Evolutionary conservation across 2,329 filamentous ascomycete species (phyloP).

Genomic region (Parafenestella ontariensis): DNA sequence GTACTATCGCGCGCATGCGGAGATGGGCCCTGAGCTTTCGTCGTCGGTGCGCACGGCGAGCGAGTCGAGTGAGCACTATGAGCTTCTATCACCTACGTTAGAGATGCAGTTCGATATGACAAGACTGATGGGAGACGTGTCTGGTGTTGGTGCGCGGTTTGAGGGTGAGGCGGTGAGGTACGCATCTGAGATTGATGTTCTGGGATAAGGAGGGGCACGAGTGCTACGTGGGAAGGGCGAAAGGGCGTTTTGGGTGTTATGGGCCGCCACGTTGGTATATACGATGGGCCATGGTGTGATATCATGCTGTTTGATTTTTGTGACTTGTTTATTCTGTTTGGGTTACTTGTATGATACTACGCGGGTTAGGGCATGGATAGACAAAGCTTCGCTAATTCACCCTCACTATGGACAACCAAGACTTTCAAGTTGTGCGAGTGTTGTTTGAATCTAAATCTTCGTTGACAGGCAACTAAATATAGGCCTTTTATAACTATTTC

Average conservation of each 20-base stretch:
- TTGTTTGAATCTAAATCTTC: no score
- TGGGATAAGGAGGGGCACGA: constrained; percentile 4
- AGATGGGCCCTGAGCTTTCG: background rate
- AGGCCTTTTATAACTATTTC: no score
- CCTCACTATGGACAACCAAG: no score
- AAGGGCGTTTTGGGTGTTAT: background rate
- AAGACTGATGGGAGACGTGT: constrained; percentile 3
- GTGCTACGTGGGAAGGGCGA: background rate
- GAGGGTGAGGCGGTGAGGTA: constrained; percentile 6
- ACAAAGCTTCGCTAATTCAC: background rate
- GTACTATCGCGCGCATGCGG: constrained; percentile 9
- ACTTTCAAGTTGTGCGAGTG: no score
- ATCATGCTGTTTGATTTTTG: background rate
- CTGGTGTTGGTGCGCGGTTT: constrained; percentile 7
- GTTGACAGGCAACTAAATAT: no score
- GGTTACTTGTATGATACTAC: background rate
- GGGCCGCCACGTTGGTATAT: background rate
- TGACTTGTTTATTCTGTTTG: background rate
- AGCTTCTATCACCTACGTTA: background rate
- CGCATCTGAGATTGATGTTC: constrained; percentile 10
- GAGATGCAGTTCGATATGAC: background rate
- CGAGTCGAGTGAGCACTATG: background rate
- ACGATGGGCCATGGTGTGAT: background rate
- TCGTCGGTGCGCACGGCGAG: background rate
- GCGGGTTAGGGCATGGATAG: background rate